Percentiles rank a stretch among this genome's conserved stretches.
Conservation (phyloP, 139 green algal genomes). For the Zygnema circumcarinatum region DNA sequence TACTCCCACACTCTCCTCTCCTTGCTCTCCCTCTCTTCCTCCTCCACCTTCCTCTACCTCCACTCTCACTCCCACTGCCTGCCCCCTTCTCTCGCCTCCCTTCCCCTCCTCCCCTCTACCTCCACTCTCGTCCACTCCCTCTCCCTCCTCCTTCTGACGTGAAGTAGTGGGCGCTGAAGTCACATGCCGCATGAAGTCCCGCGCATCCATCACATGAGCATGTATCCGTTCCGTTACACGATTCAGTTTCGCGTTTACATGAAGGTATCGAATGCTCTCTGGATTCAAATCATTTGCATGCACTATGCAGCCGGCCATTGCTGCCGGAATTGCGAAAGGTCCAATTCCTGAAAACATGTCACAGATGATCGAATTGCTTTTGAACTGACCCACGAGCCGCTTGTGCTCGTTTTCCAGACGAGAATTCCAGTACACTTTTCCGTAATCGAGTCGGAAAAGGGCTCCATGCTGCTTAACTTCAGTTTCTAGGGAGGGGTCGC, state of each 20-base stretch:
- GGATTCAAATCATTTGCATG: constrained; percentile 98
- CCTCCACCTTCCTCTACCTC: constrained; percentile 30
- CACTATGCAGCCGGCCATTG: constrained; percentile 80
- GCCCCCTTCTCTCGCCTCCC: constrained; percentile 5
- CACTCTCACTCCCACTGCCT: constrained; percentile 17
- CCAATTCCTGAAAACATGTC: constrained; percentile 79
- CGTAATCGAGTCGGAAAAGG: constrained; percentile 89
- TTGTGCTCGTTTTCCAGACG: constrained; percentile 93
- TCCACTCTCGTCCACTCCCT: constrained; percentile 20
- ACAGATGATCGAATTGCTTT: constrained; percentile 71
- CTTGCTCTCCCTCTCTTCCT: constrained; percentile 25
- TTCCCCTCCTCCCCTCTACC: background rate
- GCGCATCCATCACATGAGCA: constrained; percentile 79
- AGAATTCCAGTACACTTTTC: constrained; percentile 98
- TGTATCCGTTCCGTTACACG: constrained; percentile 54
- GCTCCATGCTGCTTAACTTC: constrained; percentile 85
- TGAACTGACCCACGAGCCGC: constrained; percentile 68
- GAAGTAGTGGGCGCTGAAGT: background rate
- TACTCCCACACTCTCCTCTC: background rate
- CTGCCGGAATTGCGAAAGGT: constrained; percentile 95
- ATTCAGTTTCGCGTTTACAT: constrained; percentile 74
- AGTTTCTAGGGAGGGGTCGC: constrained; percentile 72
- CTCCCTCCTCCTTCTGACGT: background rate
- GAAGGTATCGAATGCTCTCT: constrained; percentile 75
- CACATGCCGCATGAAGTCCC: constrained; percentile 72